Evolutionary conservation across 2,329 filamentous ascomycete genomes (phyloP).

Genomic region (Talaromyces sp.): DNA sequence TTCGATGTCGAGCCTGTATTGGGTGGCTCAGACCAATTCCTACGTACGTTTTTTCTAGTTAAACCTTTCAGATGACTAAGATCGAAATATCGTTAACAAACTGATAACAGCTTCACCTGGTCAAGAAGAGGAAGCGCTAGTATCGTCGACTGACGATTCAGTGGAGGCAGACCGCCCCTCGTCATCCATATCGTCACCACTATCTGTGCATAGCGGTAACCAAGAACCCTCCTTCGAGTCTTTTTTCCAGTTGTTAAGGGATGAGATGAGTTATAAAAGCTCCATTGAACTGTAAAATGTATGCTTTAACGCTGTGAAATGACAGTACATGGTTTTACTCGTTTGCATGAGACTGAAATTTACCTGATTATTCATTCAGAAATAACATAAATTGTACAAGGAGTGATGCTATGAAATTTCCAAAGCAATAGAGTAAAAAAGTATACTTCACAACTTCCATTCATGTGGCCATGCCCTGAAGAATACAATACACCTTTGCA

Average conservation of each 20-base stretch:
- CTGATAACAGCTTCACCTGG: background rate
- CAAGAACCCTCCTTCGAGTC: background rate
- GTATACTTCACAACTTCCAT: too few species aligned
- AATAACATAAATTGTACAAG: too few species aligned
- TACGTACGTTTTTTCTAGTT: background rate
- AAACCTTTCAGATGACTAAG: background rate
- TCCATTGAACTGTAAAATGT: background rate
- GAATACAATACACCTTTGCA: too few species aligned
- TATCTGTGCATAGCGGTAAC: background rate
- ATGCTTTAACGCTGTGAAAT: background rate
- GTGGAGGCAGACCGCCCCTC: background rate
- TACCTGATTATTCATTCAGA: background rate
- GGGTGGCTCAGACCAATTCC: background rate
- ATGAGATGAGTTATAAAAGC: background rate
- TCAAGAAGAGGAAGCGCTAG: background rate
- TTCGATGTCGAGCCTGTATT: background rate
- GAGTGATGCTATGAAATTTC: too few species aligned
- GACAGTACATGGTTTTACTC: background rate
- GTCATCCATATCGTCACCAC: background rate
- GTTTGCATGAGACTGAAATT: background rate
- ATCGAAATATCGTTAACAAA: background rate
- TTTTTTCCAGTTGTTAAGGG: background rate
- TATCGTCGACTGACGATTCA: background rate
- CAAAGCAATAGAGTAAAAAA: too few species aligned
- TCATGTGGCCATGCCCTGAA: too few species aligned